phyloP scores from a whole-genome alignment of 768 basidiomycete genomes.

The Lentinula boryana region DNA sequence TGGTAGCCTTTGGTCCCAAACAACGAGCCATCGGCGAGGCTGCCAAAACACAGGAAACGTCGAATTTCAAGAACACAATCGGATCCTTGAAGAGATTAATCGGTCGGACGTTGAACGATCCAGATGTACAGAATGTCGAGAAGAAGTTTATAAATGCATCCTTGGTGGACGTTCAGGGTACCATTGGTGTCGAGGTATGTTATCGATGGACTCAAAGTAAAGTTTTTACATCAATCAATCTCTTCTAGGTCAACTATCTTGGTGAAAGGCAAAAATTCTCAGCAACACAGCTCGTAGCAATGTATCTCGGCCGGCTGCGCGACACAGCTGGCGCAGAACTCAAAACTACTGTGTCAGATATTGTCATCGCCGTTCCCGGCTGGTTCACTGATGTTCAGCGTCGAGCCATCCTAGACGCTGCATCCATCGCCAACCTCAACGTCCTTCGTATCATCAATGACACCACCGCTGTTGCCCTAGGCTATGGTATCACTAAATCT shows the following conservation, averaged over 20 bases:
- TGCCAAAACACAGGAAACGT: constrained; percentile 96
- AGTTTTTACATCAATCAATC: background rate
- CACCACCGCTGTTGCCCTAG: constrained; percentile 91
- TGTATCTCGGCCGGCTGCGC: constrained; percentile 86
- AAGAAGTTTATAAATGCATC: constrained; percentile 87
- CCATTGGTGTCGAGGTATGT: constrained; percentile 81
- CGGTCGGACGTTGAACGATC: constrained; percentile 74
- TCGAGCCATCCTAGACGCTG: constrained; percentile 85
- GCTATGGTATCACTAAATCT: constrained; percentile 97
- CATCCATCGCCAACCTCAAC: constrained; percentile 84
- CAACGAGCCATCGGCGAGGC: constrained; percentile 90
- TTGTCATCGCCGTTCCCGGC: constrained; percentile 94
- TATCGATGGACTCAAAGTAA: background rate
- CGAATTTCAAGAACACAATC: constrained; percentile 97
- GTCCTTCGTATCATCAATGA: constrained; percentile 95
- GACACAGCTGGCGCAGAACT: constrained; percentile 85
- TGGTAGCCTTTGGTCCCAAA: constrained; percentile 90
- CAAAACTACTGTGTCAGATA: constrained; percentile 80
- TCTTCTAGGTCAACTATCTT: constrained; percentile 73
- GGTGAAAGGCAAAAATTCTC: constrained; percentile 79
- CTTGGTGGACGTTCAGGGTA: constrained; percentile 78
- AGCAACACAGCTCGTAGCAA: constrained; percentile 86
- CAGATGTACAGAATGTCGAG: constrained; percentile 79
- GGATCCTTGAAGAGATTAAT: constrained; percentile 89
- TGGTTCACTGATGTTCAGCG: constrained; percentile 96